Percentiles rank a stretch among this genome's conserved stretches.
Evolutionary conservation across 2,329 filamentous ascomycete species (phyloP).

Genomic region (Clathrospora elynae): DNA sequence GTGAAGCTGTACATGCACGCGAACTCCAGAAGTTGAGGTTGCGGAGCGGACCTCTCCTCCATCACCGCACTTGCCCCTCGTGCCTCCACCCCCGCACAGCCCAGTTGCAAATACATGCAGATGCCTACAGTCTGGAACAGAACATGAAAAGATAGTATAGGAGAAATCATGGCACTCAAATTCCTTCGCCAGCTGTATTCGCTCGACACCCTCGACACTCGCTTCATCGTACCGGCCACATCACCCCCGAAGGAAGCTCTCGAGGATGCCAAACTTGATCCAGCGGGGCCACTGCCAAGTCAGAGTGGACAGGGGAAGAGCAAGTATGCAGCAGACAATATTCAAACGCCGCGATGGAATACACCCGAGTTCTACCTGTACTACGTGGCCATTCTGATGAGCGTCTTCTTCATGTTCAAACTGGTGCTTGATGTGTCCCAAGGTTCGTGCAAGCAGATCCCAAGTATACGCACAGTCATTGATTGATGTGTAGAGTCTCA

Average conservation of each 20-base stretch:
- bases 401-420: slow-evolving; percentile 88
- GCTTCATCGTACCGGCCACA: slow-evolving; percentile 72
- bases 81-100: slow-evolving; percentile 16
- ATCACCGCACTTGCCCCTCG: slow-evolving; percentile 25
- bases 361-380: slow-evolving; percentile 88
- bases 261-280: slow-evolving; percentile 42
- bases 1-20: slow-evolving; percentile 37
- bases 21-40: slow-evolving; percentile 34
- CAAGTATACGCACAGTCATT: not conserved
- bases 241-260: slow-evolving; percentile 60
- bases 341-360: slow-evolving; percentile 76
- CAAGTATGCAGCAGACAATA: slow-evolving; percentile 45
- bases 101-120: slow-evolving; percentile 2
- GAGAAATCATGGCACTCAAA: slow-evolving; percentile 47
- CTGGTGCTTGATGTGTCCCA: slow-evolving; percentile 83
- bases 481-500: slow-evolving; percentile 66
- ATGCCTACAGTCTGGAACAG: not conserved
- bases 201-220: slow-evolving; percentile 71
- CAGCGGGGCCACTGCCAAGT: slow-evolving; percentile 36
- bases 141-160: slow-evolving; percentile 32
- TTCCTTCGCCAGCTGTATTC: slow-evolving; percentile 63
- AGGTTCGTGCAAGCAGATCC: slow-evolving; percentile 57
- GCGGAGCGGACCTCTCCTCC: slow-evolving; percentile 16
- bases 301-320: slow-evolving; percentile 31
- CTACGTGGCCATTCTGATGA: slow-evolving; percentile 67